Base-by-base conservation (phyloP, 139 green algal species). In the Coelastrella sp. region DNA sequence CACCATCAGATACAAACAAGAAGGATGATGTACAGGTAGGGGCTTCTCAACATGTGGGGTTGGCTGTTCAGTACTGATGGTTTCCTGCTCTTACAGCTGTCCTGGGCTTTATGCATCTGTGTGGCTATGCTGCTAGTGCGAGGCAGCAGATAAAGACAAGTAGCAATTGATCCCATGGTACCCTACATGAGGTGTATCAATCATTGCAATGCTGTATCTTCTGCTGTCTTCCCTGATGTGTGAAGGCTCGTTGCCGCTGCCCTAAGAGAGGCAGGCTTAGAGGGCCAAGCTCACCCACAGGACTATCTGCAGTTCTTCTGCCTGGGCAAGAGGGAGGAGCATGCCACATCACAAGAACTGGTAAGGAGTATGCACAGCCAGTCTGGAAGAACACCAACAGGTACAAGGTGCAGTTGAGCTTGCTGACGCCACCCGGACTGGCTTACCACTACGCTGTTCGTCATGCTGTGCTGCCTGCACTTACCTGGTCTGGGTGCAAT, bases 271-370 rank as follows among this genome's bases (percentile, higher is more conserved):
- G 66, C 48, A 19, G 79, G 86, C 4, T n/a, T 80, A 23, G 76
- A 62, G 30, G 66, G 66, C 9, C 1, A n/a, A 9, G 76, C 62
- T n/a, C 80, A 89, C 27, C 91, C 91, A 17, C 75, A 25, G 3
- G 92, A 95, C 69, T 95, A 93, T 84, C 92, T 95, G 69, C 85
- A 89, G 80, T 94, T 95, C 87, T 93, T 89, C 85, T 93, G 88
- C 83, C 82, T 95, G 34, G 92, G 86, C 84, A 90, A 90, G 51
- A 60, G 87, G 15, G 79, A 89, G 79, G 32, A 21, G 30, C 53
- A 64, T 27, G 53, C 2, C 17, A 64, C 53, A 27, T 9, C 21
- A 64, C 7, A 5, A n/a, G 17, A 5, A 19, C 17, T 57, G 45
- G 45, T 57, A 13, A 57, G 45, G 45, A 57, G 11, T 57, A 57